These are phyloP conservation scores for Cladosporium velox DNA, from an alignment of 2,329 filamentous ascomycete species.

Conservation along the genomic window DNA sequence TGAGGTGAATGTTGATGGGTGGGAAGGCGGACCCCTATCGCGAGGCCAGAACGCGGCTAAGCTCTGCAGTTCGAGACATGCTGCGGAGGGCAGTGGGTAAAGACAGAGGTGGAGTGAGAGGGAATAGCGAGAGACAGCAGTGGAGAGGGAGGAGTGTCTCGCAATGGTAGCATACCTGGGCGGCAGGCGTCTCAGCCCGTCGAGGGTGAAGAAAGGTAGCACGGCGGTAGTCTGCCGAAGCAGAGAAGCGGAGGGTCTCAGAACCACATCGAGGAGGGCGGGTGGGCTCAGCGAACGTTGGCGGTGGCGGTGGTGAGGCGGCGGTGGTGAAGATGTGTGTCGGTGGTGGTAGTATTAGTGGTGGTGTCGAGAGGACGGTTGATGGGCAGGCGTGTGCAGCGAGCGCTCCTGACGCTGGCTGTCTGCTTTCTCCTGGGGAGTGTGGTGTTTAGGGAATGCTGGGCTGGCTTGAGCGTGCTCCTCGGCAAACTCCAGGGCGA, in stretches of 20 bases:
- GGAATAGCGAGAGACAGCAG: not conserved
- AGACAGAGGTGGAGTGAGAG: conserved; percentile 7
- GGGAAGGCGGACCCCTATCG: conserved; percentile 22
- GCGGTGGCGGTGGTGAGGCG: not conserved
- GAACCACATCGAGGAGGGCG: conserved; percentile 16
- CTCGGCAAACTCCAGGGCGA: conserved; percentile 19
- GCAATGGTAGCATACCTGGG: conserved; percentile 15
- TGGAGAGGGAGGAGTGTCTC: conserved; percentile 3
- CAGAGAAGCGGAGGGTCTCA: conserved; percentile 18
- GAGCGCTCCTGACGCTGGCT: conserved; percentile 17
- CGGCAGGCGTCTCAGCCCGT: conserved; percentile 18
- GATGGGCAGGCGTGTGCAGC: conserved; percentile 14
- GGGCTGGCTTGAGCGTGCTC: conserved; percentile 15
- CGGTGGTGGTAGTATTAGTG: not conserved
- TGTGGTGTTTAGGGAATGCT: conserved; percentile 19
- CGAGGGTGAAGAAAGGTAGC: conserved; percentile 19
- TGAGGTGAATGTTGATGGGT: conserved; percentile 21
- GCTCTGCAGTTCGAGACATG: conserved; percentile 25
- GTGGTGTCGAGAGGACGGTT: not conserved
- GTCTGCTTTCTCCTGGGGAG: conserved; percentile 13
- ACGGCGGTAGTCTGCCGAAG: conserved; percentile 17
- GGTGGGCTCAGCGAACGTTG: conserved; percentile 13
- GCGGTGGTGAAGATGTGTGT: not conserved
- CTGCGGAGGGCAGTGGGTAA: conserved; percentile 21
- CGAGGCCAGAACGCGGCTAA: conserved; percentile 19